These are phyloP conservation scores for Alternaria arborescens DNA, from an alignment of 2,329 filamentous ascomycete species.

Conservation along the genomic window DNA sequence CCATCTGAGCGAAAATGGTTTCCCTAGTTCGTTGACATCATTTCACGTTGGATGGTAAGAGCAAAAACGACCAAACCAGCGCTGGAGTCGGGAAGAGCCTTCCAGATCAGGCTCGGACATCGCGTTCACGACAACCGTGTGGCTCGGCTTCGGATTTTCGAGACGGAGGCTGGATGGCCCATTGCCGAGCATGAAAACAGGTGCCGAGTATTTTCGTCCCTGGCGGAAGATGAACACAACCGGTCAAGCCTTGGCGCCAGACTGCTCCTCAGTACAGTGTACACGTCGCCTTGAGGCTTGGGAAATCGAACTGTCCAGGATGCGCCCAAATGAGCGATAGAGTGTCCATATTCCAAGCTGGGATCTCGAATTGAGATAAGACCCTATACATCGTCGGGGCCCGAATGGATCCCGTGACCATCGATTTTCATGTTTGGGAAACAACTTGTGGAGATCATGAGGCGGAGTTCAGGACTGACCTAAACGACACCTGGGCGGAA, in stretches of 20 bases:
- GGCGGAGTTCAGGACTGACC: slow-evolving; percentile 20
- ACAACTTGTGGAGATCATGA: slow-evolving; percentile 19
- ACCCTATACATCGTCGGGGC: neutral
- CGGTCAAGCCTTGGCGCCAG: slow-evolving; percentile 14
- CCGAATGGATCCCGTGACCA: slow-evolving; percentile 6
- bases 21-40: slow-evolving; percentile 12
- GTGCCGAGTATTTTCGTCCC: slow-evolving; percentile 33
- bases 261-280: slow-evolving; percentile 8
- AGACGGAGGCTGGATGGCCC: slow-evolving; percentile 29
- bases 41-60: neutral
- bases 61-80: neutral
- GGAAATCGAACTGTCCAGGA: slow-evolving; percentile 5
- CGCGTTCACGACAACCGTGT: neutral
- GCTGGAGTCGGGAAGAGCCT: slow-evolving; percentile 3
- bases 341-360: neutral
- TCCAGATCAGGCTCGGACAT: neutral
- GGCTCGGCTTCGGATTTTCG: slow-evolving; percentile 17
- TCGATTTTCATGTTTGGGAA: slow-evolving; percentile 2
- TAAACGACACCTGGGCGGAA: slow-evolving; percentile 6
- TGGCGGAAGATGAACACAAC: neutral
- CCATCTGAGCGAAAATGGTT: neutral
- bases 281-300: slow-evolving; percentile 27
- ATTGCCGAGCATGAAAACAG: slow-evolving; percentile 27
- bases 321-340: slow-evolving; percentile 1
- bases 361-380: neutral